Conservation (phyloP, 2,329 filamentous ascomycete species). For the Chaetomiaceae sp. region DNA sequence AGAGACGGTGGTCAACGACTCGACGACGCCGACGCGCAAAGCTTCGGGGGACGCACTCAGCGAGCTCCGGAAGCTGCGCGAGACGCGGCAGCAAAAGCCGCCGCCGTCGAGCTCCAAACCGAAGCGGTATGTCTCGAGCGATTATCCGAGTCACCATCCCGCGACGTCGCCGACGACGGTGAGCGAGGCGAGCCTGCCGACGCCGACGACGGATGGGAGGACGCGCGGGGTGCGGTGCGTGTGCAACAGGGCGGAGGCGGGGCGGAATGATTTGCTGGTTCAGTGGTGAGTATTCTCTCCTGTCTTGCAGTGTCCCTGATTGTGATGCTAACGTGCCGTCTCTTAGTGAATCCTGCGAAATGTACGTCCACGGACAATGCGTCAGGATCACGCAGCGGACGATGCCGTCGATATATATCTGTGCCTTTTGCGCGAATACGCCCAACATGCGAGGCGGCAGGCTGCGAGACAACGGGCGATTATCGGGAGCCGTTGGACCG, state of each 20-base stretch:
- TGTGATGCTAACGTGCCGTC: conserved; percentile 16
- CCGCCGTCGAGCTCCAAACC: conserved; percentile 31
- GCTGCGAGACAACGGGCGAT: conserved; percentile 41
- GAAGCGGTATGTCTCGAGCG: conserved; percentile 34
- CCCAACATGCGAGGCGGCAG: conserved; percentile 49
- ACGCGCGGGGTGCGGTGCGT: conserved; percentile 51
- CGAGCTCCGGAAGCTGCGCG: conserved; percentile 56
- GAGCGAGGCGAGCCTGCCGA: conserved; percentile 45
- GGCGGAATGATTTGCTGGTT: conserved; percentile 52
- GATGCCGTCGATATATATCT: conserved; percentile 60
- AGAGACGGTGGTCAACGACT: conserved; percentile 53
- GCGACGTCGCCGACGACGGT: conserved; percentile 48
- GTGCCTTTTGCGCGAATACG: conserved; percentile 59
- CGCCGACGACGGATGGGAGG: conserved; percentile 40
- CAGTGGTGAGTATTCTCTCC: conserved; percentile 50
- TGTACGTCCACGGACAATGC: conserved; percentile 61
- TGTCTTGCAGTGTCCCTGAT: neutral
- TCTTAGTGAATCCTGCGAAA: conserved; percentile 60
- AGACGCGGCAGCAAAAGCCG: conserved; percentile 37
- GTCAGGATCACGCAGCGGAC: conserved; percentile 54
- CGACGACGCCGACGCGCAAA: conserved; percentile 26
- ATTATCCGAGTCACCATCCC: conserved; percentile 34
- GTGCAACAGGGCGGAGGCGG: conserved; percentile 44
- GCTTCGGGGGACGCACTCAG: conserved; percentile 52
- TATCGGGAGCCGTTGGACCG: conserved; percentile 26